Base-by-base conservation (phyloP, 2,329 filamentous ascomycete species). In the Arthrinium puccinioides region DNA sequence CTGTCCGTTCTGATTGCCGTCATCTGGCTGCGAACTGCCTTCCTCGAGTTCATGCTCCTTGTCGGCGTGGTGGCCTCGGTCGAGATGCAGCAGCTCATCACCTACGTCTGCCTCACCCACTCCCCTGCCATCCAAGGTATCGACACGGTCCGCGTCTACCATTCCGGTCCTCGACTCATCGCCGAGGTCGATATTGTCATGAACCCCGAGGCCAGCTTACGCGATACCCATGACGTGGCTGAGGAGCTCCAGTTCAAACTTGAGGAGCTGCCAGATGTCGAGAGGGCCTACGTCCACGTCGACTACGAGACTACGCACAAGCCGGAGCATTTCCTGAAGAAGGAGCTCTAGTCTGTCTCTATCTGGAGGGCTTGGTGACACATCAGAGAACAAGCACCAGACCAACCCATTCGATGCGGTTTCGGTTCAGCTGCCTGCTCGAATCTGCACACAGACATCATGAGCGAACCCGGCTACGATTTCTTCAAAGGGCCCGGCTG, bases 111-210 rank as follows among this genome's bases (percentile, higher is more conserved):
- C 69, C 81, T 97, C 67, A 97, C 90, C 8, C 92, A 97, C 65
- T 89, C 85, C 23, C 76, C 84, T 1, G 63, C 72, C 23, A 87
- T 98, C 55, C 72, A 71, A 38, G 85, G 87, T 51, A 94, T 98
- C 57, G 92, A 98, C 60, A 98, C 92, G 2, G 92, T 97, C 4
- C 79, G 92, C 36, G 87, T 89, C 1, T 97, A 95, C 63, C 89
- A 96, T 62, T 87, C 82, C 6, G 90, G 90, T 0, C 79, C 89
- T 1, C 76, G 90, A 15, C 76, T 96, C 31, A 88, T 97, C 47
- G 89, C 94, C 48, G 92, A 98, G 67, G 87, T 97, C 25, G 92
- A 98, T 56, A 80, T 97, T 38, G 90, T 97, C 52, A 95, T 97
- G 87, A 79, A 89, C 49, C 77, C 82, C 0, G 67, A 77, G 1